These are phyloP conservation scores for Atkinsonella texensis DNA, from an alignment of 2,329 filamentous ascomycete genomes.

Conservation along the genomic window DNA sequence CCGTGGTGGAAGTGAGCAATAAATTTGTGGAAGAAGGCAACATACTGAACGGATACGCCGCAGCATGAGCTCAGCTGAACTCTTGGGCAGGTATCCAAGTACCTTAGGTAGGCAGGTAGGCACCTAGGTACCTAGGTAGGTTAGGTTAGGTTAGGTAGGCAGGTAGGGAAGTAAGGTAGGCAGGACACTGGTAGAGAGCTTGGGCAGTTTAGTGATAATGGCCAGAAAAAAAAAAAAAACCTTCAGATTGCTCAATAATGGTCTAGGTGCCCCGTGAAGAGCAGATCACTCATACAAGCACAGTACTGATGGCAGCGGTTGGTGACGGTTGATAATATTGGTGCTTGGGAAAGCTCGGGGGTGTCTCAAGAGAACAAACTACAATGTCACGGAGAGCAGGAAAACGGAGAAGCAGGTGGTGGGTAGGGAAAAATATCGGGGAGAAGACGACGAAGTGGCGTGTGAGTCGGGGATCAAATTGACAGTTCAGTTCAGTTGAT, in stretches of 20 bases:
- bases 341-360: neutral
- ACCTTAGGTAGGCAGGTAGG: neutral
- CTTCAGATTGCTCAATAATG: neutral
- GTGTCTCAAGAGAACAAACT: neutral
- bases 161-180: neutral
- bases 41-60: neutral
- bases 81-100: neutral
- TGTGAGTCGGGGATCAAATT: neutral
- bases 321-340: neutral
- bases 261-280: neutral
- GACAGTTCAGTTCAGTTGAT: neutral
- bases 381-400: neutral
- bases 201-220: neutral
- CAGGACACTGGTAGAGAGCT: neutral
- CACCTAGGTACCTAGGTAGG: too few relatives aligned
- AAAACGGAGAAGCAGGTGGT: neutral
- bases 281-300: neutral
- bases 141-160: too few relatives aligned
- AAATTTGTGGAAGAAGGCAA: neutral
- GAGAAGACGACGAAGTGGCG: neutral
- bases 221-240: neutral
- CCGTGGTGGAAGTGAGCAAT: neutral
- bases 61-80: too few relatives aligned
- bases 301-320: neutral
- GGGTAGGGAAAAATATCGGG: neutral